These are phyloP conservation scores for Echinosophora koreensis DNA, from an alignment of 306 rosid species.

Conservation along the genomic window DNA sequence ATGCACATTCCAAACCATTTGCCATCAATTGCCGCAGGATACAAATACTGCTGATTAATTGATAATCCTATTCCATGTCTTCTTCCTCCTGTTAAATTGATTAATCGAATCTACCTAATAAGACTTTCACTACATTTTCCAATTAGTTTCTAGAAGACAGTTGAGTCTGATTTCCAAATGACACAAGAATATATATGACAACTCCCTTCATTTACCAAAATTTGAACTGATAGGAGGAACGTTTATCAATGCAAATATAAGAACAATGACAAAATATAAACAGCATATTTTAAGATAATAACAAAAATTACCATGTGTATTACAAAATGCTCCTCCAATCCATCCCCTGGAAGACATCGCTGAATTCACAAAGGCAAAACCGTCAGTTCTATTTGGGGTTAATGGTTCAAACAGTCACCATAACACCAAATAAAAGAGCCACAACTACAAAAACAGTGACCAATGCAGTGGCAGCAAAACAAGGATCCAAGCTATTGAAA, in stretches of 20 bases:
- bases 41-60: constrained; percentile 4
- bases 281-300: constrained; percentile 19
- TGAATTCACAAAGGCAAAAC: constrained; percentile 54
- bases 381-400: constrained; percentile 37
- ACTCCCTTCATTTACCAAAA: constrained; percentile 24
- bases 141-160: constrained; percentile 21
- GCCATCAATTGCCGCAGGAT: constrained; percentile 13
- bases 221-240: neutral
- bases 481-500: constrained; percentile 17
- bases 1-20: constrained; percentile 21
- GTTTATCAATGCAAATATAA: constrained; percentile 31
- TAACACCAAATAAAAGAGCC: constrained; percentile 27
- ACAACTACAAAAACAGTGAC: constrained; percentile 31
- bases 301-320: constrained; percentile 73
- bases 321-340: constrained; percentile 89
- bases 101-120: neutral
- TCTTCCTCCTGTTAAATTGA: neutral
- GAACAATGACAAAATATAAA: constrained; percentile 16
- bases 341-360: constrained; percentile 93
- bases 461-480: constrained; percentile 18
- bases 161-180: constrained; percentile 13
- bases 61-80: neutral
- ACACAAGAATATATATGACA: constrained; percentile 16
- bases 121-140: constrained; percentile 3
- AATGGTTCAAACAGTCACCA: constrained; percentile 9